Evolutionary conservation across 2,329 filamentous ascomycete species (phyloP), one percentile per base, ranked within the genome.

Genomic region (Phialemoniopsis sp.): DNA sequence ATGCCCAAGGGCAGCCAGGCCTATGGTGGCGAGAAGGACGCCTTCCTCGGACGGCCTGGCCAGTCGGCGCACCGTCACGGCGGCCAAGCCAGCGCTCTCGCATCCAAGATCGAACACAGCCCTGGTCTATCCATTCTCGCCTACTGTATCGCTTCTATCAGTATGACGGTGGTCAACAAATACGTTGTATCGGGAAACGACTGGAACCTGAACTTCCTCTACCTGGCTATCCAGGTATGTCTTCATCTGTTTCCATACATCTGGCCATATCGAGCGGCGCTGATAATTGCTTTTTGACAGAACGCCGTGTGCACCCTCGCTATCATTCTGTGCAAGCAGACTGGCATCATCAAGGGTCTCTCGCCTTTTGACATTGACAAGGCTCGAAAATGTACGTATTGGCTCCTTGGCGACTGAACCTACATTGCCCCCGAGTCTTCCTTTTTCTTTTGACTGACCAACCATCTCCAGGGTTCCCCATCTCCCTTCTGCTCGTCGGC

Each of bases 131-230:
- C 91, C 16, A 87, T 98, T 53, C 59, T 95, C 49, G 81, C 87
- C 36, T 98, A 98, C 73, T 98, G 93, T 66, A 73, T 86, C 55
- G 88, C 91, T 38, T 96, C 90, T n/a, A 98, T 98, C 59, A 79
- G 91, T 63, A 98, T 98, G 93, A 98, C 93, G 8, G 87, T 96
- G n/a, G 93, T 94, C 63, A 98, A 98, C 72, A 98, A 98, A 75
- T 98, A 94, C 63, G 90, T 96, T 46, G 80, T 98, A 34, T 96
- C 89, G 8, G 93, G 93, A 44, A 76, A 78, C 37, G 79, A 85
- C 50, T 98, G 94, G 79, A 98, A 98, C 67, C 69, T 98, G 55
- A 95, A 95, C 67, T 95, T 97, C 67, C 88, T 98, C 67, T 85
- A 96, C 54, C 79, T 98, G 44, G 85, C 81, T 45, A 77, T 97